These are phyloP conservation scores for Darksidea phi DNA, from an alignment of 495 filamentous ascomycete genomes.

Conservation along the genomic window DNA sequence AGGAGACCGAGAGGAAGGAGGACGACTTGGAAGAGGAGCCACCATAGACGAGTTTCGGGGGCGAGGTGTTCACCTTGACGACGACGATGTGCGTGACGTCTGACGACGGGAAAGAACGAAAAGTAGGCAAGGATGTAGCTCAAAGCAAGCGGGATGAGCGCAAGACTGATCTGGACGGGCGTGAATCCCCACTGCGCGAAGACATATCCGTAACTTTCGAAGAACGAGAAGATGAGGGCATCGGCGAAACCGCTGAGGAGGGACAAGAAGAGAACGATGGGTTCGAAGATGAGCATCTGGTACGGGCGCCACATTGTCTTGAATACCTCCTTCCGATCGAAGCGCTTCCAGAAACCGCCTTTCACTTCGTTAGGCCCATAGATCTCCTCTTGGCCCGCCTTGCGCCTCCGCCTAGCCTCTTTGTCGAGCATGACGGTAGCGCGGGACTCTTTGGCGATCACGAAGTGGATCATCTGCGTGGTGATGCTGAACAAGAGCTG, in stretches of 20 bases:
- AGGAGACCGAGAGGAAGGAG: constrained; percentile 60
- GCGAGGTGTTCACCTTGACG: constrained; percentile 52
- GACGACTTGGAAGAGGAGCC: constrained; percentile 55
- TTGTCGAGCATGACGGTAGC: constrained; percentile 59
- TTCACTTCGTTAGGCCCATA: constrained; percentile 64
- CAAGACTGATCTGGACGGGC: constrained; percentile 50
- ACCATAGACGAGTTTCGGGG: constrained; percentile 61
- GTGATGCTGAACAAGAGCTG: constrained; percentile 57
- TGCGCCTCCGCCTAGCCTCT: constrained; percentile 56
- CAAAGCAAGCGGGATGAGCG: constrained; percentile 58
- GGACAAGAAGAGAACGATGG: constrained; percentile 71
- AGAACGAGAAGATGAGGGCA: constrained; percentile 76
- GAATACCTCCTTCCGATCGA: constrained; percentile 56
- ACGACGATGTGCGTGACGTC: constrained; percentile 56
- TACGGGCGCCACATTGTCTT: constrained; percentile 68
- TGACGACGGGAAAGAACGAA: constrained; percentile 55
- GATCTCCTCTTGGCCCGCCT: constrained; percentile 45
- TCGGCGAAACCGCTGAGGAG: constrained; percentile 74
- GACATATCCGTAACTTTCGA: constrained; percentile 59
- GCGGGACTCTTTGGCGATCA: constrained; percentile 58
- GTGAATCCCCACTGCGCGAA: constrained; percentile 60
- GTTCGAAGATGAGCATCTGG: constrained; percentile 73
- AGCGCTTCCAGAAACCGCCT: constrained; percentile 53
- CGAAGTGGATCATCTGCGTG: constrained; percentile 53
- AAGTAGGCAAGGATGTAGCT: constrained; percentile 61